A percentile compares a stretch with the other conserved stretches of the same genome.
These are phyloP conservation scores for Dianthus caryophyllus DNA, from an alignment of 148 eudicot species.

Conservation along the genomic window DNA sequence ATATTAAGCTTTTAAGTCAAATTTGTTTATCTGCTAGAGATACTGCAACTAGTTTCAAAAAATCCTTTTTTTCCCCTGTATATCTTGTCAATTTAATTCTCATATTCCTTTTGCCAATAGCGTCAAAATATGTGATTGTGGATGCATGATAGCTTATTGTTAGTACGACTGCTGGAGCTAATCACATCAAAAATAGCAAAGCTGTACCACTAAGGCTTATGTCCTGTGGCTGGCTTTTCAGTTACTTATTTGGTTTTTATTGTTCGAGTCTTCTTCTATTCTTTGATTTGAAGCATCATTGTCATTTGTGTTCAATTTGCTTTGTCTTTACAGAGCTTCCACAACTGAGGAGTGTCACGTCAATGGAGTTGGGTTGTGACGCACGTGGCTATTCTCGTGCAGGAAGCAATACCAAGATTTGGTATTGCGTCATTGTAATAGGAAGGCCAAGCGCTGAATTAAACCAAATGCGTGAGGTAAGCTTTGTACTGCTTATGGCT, in stretches of 20 bases:
- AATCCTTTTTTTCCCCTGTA: not conserved
- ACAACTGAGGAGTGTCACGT: slow-evolving; percentile 79
- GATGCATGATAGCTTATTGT: not conserved
- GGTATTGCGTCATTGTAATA: slow-evolving; percentile 83
- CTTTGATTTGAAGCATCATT: not conserved
- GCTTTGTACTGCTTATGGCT: slow-evolving; percentile 22
- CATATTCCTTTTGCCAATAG: not conserved
- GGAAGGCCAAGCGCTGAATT: slow-evolving; percentile 85
- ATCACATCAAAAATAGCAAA: not conserved
- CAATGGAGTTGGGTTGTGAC: slow-evolving; percentile 91
- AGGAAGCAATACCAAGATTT: slow-evolving; percentile 50
- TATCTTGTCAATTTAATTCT: not conserved
- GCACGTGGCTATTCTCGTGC: slow-evolving; percentile 81
- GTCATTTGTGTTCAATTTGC: slow-evolving; percentile 7
- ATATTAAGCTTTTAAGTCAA: not conserved
- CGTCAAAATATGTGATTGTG: not conserved
- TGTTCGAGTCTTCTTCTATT: not conserved
- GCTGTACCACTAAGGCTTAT: not conserved
- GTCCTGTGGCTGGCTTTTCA: not conserved
- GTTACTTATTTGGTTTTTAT: not conserved
- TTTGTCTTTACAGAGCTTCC: slow-evolving; percentile 57
- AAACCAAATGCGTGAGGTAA: slow-evolving; percentile 83
- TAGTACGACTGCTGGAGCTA: not conserved
- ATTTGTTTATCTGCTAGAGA: not conserved
- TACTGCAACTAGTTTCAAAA: slow-evolving; percentile 1